Evolutionary conservation across 129 eudicot genomes (phyloP).

Genomic region (Flaveria ramosissima): DNA sequence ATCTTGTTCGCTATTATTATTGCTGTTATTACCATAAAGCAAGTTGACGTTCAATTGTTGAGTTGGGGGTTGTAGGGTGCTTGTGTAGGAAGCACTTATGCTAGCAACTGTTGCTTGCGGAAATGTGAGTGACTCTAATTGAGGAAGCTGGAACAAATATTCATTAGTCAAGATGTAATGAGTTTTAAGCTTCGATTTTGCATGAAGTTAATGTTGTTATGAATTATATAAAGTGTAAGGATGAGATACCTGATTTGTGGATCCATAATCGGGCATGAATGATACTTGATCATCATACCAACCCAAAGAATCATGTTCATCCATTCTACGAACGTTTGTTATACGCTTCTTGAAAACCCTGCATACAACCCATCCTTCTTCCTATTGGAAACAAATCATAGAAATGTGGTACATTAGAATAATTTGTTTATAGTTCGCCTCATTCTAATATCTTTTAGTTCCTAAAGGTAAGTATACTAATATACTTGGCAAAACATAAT

Average conservation of each 20-base stretch:
- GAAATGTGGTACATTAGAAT: neutral
- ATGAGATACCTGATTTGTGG: conserved; percentile 38
- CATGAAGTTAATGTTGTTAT: conserved; percentile 30
- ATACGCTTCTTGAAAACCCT: conserved; percentile 50
- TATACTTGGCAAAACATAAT: neutral
- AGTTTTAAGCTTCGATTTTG: conserved; percentile 38
- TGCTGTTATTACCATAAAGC: conserved; percentile 22
- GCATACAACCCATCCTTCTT: conserved; percentile 62
- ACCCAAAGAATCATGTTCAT: conserved; percentile 44
- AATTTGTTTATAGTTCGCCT: neutral
- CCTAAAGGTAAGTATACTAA: neutral
- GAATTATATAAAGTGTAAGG: conserved; percentile 32
- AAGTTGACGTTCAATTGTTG: conserved; percentile 33
- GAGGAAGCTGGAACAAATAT: conserved; percentile 51
- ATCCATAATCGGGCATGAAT: conserved; percentile 44
- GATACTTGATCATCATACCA: conserved; percentile 55
- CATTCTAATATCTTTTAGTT: neutral
- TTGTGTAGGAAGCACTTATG: conserved; percentile 26
- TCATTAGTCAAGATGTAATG: conserved; percentile 40
- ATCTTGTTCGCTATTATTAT: conserved; percentile 13
- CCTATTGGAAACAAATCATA: conserved; percentile 32
- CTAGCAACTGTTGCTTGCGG: conserved; percentile 31
- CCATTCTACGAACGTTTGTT: conserved; percentile 44
- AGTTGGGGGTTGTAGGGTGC: conserved; percentile 20
- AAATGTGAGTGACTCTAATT: conserved; percentile 43